These are phyloP conservation scores for Trichoderma sp. DNA, from an alignment of 2,329 filamentous ascomycete species.

Conservation along the genomic window DNA sequence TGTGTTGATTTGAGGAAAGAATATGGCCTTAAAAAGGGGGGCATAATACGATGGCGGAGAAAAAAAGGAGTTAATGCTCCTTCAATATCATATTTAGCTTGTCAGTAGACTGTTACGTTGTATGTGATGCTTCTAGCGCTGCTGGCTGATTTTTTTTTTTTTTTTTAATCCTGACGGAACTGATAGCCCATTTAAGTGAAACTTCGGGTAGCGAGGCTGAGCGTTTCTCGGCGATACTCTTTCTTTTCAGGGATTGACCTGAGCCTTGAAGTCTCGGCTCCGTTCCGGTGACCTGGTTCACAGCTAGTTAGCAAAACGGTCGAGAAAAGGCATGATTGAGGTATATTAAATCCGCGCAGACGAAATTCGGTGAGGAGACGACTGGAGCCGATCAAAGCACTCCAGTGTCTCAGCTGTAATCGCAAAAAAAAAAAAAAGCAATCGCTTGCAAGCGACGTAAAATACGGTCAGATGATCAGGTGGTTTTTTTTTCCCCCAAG, in stretches of 20 bases:
- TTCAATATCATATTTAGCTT: background rate
- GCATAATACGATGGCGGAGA: background rate
- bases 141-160: background rate
- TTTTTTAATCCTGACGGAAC: background rate
- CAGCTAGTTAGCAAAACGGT: background rate
- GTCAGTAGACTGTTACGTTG: slow-evolving; percentile 2
- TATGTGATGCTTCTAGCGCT: background rate
- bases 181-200: background rate
- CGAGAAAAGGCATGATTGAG: background rate
- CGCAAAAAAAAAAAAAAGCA: background rate
- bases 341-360: background rate
- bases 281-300: background rate
- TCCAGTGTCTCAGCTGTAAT: background rate
- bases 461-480: background rate
- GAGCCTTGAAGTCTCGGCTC: slow-evolving; percentile 1
- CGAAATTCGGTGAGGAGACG: background rate
- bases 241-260: background rate
- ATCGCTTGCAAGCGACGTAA: background rate
- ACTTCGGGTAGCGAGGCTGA: background rate
- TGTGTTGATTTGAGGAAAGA: slow-evolving; percentile 1
- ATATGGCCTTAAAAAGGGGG: background rate
- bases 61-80: background rate
- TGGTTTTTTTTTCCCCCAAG: too few relatives aligned
- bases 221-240: background rate
- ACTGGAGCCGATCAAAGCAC: background rate